Base-by-base conservation (phyloP, 1,284 basidiomycete genomes). In the Blastosporella zonata region DNA sequence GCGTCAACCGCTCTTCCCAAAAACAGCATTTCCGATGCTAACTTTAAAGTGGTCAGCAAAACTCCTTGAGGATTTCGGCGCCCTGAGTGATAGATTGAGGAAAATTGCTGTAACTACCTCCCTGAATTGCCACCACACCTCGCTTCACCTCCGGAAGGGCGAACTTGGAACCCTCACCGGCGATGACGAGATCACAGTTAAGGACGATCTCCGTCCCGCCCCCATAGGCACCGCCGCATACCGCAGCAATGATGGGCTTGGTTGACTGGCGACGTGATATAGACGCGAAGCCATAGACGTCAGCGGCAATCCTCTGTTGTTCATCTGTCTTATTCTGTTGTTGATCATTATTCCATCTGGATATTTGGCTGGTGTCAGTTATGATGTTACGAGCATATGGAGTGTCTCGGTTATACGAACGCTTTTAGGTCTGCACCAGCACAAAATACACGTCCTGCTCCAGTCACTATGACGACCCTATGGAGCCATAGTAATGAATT, bases 101-200 rank as follows among this genome's bases (percentile, higher is more conserved):
- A 46, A 27, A 35, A 6, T 23, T 36, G 25, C 31, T 71, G 69
- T 61, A n/a, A n/a, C n/a, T 62, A 78, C 89, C 90, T 59, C 91
- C 91, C 59, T 85, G 81, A 8, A 78, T 70, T 7, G 87, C 90
- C 18, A 86, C 65, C 1, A 92, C 90, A 0, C 91, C 92, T 35
- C 87, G 75, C 63, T 82, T 84, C 2, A 91, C 91, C 59, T 94
- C 92, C 0, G 90, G 90, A 28, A 93, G 73, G 2, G 79, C 87
- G 52, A 95, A 86, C 49, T 77, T 79, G 5, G 87, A 84, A 9
- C 82, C 76, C 37, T 83, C 73, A 47, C 74, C 78, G 1, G 90
- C 85, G n/a, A 95, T 69, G 25, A 93, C 87, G 21, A 93, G 63
- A 62, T 94, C 91, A 56, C 88, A 92, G 55, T 93, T 93, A 7